Conservation (phyloP, 495 filamentous ascomycete species). For the Lasiosphaeris hirsuta region DNA sequence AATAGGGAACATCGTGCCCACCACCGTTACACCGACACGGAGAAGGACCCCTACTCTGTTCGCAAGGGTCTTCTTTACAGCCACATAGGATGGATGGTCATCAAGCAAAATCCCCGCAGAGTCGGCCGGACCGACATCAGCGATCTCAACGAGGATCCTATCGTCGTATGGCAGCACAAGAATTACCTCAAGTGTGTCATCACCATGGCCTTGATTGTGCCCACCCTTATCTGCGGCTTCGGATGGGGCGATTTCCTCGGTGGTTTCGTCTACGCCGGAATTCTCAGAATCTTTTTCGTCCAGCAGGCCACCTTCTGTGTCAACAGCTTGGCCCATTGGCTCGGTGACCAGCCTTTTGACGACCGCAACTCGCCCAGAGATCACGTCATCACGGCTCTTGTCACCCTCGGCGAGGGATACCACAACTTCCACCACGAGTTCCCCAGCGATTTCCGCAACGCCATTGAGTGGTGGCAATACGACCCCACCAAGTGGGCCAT, state of each 20-base stretch:
- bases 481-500: constrained; percentile 99
- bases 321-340: constrained; percentile 98
- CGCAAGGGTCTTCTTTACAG: constrained; percentile 94
- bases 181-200: constrained; percentile 89
- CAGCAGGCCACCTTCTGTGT: constrained; percentile 99
- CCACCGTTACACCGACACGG: constrained; percentile 98
- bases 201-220: constrained; percentile 83
- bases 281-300: constrained; percentile 96
- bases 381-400: constrained; percentile 90
- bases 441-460: constrained; percentile 97
- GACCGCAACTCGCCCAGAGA: constrained; percentile 98
- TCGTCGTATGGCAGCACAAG: constrained; percentile 93
- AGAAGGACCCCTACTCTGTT: constrained; percentile 98
- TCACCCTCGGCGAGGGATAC: constrained; percentile 96
- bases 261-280: constrained; percentile 91
- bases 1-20: constrained; percentile 77
- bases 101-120: constrained; percentile 91
- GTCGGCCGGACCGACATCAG: constrained; percentile 96
- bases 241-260: constrained; percentile 88
- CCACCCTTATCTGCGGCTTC: constrained; percentile 78
- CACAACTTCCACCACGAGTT: constrained; percentile 99
- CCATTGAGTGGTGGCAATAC: constrained; percentile 97
- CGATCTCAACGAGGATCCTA: constrained; percentile 90
- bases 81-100: constrained; percentile 90
- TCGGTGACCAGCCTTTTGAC: constrained; percentile 98